A percentile compares a stretch with the other conserved stretches of the same genome.
phyloP scores from a whole-genome alignment of 2,329 filamentous ascomycete species.

The Daldinia sp. region DNA sequence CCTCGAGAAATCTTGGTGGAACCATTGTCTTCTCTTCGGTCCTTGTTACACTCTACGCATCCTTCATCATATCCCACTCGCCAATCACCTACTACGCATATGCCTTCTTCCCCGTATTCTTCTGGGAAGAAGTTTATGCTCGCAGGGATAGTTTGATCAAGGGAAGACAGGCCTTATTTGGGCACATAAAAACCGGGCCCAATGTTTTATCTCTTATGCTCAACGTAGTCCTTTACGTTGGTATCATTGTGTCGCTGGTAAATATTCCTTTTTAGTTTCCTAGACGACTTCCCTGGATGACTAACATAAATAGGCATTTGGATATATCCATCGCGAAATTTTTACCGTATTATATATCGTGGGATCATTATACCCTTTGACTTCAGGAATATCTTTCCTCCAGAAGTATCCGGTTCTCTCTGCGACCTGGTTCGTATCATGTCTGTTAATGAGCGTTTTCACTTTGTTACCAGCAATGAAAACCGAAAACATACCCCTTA shows the following conservation, averaged over 20 bases:
- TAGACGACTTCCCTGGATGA: not conserved
- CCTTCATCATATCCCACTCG: slow-evolving; percentile 83
- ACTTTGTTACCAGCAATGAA: slow-evolving; percentile 89
- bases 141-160: slow-evolving; percentile 75
- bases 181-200: slow-evolving; percentile 71
- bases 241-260: slow-evolving; percentile 82
- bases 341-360: slow-evolving; percentile 84
- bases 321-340: slow-evolving; percentile 91
- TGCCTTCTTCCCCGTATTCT: slow-evolving; percentile 89
- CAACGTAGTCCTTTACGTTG: slow-evolving; percentile 76
- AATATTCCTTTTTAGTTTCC: slow-evolving; percentile 47
- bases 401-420: slow-evolving; percentile 72
- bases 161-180: slow-evolving; percentile 76
- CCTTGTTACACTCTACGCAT: slow-evolving; percentile 80
- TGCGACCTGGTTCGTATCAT: slow-evolving; percentile 80
- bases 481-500: slow-evolving; percentile 73
- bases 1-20: slow-evolving; percentile 71
- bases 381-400: slow-evolving; percentile 80
- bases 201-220: slow-evolving; percentile 70
- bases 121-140: slow-evolving; percentile 96
- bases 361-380: slow-evolving; percentile 80
- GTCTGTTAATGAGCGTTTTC: slow-evolving; percentile 87
- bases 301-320: slow-evolving; percentile 75
- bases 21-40: slow-evolving; percentile 78
- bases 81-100: slow-evolving; percentile 90